These are phyloP conservation scores for Teratosphaeria epicoccoides DNA, from an alignment of 2,329 filamentous ascomycete species.

Conservation along the genomic window DNA sequence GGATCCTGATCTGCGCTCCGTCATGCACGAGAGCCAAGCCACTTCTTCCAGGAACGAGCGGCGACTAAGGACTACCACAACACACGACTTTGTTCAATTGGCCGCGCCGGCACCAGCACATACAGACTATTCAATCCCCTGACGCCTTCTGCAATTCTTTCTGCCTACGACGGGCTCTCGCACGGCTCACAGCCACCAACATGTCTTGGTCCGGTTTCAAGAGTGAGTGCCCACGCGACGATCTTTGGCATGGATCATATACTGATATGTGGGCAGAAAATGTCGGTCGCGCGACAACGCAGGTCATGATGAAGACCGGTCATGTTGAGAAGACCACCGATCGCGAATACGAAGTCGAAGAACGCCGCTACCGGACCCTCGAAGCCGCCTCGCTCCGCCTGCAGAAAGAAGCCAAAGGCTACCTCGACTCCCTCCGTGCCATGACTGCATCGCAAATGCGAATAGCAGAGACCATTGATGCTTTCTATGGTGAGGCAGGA, in stretches of 20 bases:
- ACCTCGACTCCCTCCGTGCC: slow-evolving; percentile 88
- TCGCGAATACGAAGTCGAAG: slow-evolving; percentile 93
- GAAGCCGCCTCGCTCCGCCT: slow-evolving; percentile 83
- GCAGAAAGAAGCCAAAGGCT: slow-evolving; percentile 97
- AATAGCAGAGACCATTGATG: slow-evolving; percentile 97
- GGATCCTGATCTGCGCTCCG: background rate
- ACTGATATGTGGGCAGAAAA: slow-evolving; percentile 75
- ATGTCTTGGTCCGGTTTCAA: slow-evolving; percentile 51
- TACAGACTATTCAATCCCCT: background rate
- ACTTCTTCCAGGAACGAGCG: background rate
- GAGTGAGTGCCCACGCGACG: slow-evolving; percentile 14
- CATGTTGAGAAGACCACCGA: slow-evolving; percentile 99
- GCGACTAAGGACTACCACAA: background rate
- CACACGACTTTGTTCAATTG: background rate
- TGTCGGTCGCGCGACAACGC: slow-evolving; percentile 71
- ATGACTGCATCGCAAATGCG: slow-evolving; percentile 99
- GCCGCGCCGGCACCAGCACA: background rate
- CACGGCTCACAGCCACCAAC: slow-evolving; percentile 22
- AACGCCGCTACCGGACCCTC: slow-evolving; percentile 91
- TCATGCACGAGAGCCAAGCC: background rate
- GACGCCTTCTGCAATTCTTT: background rate
- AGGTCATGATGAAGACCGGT: slow-evolving; percentile 99
- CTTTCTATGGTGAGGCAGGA: slow-evolving; percentile 94
- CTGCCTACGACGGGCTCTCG: slow-evolving; percentile 1
- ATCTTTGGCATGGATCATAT: slow-evolving; percentile 28